Evolutionary conservation across 164 flowering plant genomes (phyloP), one percentile per base, ranked within the genome.

Genomic region (Magnolia officinalis): DNA sequence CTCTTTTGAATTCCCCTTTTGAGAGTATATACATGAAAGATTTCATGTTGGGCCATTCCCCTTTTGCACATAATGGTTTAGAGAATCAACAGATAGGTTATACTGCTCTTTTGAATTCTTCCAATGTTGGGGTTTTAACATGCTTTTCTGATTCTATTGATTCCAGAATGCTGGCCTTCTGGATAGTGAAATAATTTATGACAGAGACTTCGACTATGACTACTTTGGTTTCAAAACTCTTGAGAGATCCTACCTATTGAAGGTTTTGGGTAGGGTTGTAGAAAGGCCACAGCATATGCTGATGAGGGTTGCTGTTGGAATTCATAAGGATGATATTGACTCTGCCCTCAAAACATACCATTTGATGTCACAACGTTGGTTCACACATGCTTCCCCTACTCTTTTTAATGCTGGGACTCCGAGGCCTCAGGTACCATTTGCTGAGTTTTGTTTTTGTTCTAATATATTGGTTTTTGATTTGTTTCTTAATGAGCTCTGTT

Each of bases 271-370:
- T 72, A 94, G 90, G 81, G 98, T 96, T 76, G 96, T 92, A 3
- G 99, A 96, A 78, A 90, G 99, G 81, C 99, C 99, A 64, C 99
- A 96, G 61, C 99, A 94, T 84, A 96, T 96, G 99, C 78, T 96
- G 86, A 96, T 96, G 99, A 89, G 99, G 81, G 99, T 96, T 78
- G 81, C 98, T 85, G 95, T 96, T 87, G 99, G 99, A 19, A 93
- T 96, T 79, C 99, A 94, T 85, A 96, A 93, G 84, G 90, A 91
- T 81, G 95, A 96, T 71, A 93, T 96, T 82, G 97, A 91, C 9
- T 92, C 97, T 75, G 98, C 73, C n/a, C 81, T 96, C 82, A 87
- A 81, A 78, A 96, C 98, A 69, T 96, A 96, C 78, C 98, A 96
- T 85, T 72, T 94, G 81, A 92, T 96, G 97, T 96, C 99, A 68